Conservation (phyloP, 202 grass and related monocot species). For the Musa balbisiana region DNA sequence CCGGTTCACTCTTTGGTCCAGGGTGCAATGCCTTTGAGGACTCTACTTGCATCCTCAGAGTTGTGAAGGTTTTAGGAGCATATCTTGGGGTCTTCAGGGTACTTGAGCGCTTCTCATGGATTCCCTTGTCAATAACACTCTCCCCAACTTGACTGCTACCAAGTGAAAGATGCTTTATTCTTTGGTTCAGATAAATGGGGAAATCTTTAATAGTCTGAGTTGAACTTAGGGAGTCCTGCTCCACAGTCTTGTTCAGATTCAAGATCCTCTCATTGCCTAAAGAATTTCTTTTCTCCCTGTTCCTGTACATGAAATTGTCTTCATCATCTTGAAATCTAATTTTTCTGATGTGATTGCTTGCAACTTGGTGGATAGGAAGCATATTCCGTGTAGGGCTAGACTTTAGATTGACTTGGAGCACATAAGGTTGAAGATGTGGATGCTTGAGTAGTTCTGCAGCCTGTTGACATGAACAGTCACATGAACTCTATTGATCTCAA, state of each 20-base stretch:
- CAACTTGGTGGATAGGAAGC: slow-evolving; percentile 33
- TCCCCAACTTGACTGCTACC: slow-evolving; percentile 58
- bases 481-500: neutral
- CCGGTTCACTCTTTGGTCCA: slow-evolving; percentile 42
- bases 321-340: slow-evolving; percentile 58
- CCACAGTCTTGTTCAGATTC: slow-evolving; percentile 52
- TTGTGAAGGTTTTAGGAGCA: slow-evolving; percentile 41
- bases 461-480: slow-evolving; percentile 32
- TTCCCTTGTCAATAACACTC: slow-evolving; percentile 41
- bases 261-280: slow-evolving; percentile 59
- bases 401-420: slow-evolving; percentile 93
- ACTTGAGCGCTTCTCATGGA: slow-evolving; percentile 43
- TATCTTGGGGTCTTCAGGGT: slow-evolving; percentile 56
- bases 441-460: slow-evolving; percentile 84
- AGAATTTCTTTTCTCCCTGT: slow-evolving; percentile 46
- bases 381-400: slow-evolving; percentile 51
- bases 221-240: slow-evolving; percentile 56
- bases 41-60: slow-evolving; percentile 35
- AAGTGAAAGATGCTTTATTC: slow-evolving; percentile 53
- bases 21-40: slow-evolving; percentile 54
- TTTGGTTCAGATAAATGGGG: slow-evolving; percentile 34
- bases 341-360: slow-evolving; percentile 57
- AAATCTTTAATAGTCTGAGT: slow-evolving; percentile 65
- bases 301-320: slow-evolving; percentile 44
- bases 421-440: slow-evolving; percentile 77